These are phyloP conservation scores for Gryganskiella cystojenkinii DNA, from an alignment of 192 early-diverging fungal genomes.

Conservation along the genomic window DNA sequence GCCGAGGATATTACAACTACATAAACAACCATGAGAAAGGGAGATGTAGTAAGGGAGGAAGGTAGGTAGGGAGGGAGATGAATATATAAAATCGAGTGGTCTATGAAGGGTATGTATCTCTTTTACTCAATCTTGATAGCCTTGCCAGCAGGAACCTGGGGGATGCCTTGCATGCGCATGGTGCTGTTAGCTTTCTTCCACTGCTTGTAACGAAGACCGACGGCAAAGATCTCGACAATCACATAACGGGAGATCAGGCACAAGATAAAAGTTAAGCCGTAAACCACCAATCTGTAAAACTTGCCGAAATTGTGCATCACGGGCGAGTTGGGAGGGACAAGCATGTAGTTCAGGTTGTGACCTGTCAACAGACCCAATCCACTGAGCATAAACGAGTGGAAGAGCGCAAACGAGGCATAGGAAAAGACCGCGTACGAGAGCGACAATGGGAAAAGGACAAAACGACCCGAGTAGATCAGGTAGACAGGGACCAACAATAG, in stretches of 20 bases:
- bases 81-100: no score
- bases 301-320: constrained; percentile 43
- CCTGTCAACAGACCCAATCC: constrained; percentile 58
- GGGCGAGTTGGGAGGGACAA: constrained; percentile 58
- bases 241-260: constrained; percentile 38
- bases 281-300: constrained; percentile 39
- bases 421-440: constrained; percentile 59
- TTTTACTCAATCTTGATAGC: constrained; percentile 7
- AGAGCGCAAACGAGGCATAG: constrained; percentile 59
- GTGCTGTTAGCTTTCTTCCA: constrained; percentile 26
- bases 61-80: no score
- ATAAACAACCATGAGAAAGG: no score
- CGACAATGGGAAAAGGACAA: constrained; percentile 60
- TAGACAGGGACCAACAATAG: constrained; percentile 60
- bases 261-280: constrained; percentile 15
- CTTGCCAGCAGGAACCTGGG: constrained; percentile 8
- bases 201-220: constrained; percentile 39
- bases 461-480: constrained; percentile 64
- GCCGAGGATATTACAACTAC: no score
- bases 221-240: constrained; percentile 36
- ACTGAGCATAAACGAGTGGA: constrained; percentile 61
- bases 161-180: constrained; percentile 46
- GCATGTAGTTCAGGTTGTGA: constrained; percentile 66
- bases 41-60: no score
- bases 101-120: not conserved